Evolutionary conservation across 2,329 filamentous ascomycete species (phyloP), one percentile per base, ranked within the genome.

Genomic region (Stachybotrys chlorohalonatus): DNA sequence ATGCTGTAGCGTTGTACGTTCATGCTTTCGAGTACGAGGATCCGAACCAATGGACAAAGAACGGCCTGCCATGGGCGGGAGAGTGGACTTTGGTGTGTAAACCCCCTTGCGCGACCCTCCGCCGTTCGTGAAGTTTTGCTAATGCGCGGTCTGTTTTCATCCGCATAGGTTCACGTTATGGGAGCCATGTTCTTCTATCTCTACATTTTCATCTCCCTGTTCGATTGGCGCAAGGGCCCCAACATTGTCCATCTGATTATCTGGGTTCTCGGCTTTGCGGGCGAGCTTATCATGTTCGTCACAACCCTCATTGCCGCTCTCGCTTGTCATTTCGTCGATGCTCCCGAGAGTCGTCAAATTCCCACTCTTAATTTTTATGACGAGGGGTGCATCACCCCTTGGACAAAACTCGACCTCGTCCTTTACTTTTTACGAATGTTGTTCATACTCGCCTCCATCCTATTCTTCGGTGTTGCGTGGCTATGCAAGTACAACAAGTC

Each of bases 111-210:
- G 36, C 36, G 36, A 9, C 36, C 9, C 36, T 13, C 6, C 36
- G 36, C 17, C 49, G 17, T 36, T 31, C 47, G 15, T 36, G 11
- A 16, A 30, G 15, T n/a, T 6, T 15, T 47, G 13, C 52, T 56
- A 36, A 55, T 49, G 49, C 53, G 42, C 51, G 42, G 31, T 55
- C 52, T 51, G 52, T 56, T 42, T 24, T 4, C 36, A 42, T 58
- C 58, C 54, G 57, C 13, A 55, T 64, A 96, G 91, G 86, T 95
- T 66, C 95, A 95, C 70, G 77, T 95, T 59, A 82, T 90, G 55
- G 90, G 87, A 54, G 87, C 89, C 49, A 87, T 91, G 60, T 96
- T 95, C 76, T 84, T 94, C 59, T 94, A 95, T 74, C 80, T 89
- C 52, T 85, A 96, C 61, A 81, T 96, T 60, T 80, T 95, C 60